Conservation (phyloP, 371 early-diverging fungal genomes). For the Haplosporangium sp. region DNA sequence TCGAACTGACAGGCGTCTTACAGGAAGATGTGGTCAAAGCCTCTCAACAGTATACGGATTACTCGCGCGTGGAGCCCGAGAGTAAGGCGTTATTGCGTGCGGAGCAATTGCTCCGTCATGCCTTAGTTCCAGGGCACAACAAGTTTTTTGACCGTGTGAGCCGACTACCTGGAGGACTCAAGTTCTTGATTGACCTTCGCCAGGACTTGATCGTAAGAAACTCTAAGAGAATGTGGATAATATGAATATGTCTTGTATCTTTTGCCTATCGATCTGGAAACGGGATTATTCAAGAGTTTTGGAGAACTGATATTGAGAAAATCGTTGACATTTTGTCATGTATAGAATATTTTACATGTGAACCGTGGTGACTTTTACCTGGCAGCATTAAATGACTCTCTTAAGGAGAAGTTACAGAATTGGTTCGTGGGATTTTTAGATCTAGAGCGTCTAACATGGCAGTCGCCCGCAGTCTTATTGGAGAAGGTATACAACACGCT, state of each 20-base stretch:
- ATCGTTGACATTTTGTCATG: neutral
- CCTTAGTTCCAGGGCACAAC: slow-evolving; percentile 72
- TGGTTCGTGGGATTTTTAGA: slow-evolving; percentile 79
- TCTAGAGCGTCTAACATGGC: slow-evolving; percentile 83
- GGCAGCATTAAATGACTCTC: slow-evolving; percentile 66
- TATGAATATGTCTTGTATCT: too few species aligned
- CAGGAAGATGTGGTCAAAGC: slow-evolving; percentile 46
- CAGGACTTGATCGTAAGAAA: slow-evolving; percentile 70
- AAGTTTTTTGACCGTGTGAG: slow-evolving; percentile 79
- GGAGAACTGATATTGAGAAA: neutral
- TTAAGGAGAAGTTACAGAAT: slow-evolving; percentile 69
- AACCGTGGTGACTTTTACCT: slow-evolving; percentile 54
- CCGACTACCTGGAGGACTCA: slow-evolving; percentile 80
- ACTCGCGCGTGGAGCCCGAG: slow-evolving; percentile 26
- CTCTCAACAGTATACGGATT: slow-evolving; percentile 50
- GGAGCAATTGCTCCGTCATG: slow-evolving; percentile 68
- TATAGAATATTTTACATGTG: slow-evolving; percentile 29
- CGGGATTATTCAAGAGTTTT: too few species aligned
- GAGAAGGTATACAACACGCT: slow-evolving; percentile 70
- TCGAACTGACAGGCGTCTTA: slow-evolving; percentile 29
- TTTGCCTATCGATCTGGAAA: too few species aligned
- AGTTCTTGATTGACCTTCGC: slow-evolving; percentile 79
- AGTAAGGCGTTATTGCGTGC: slow-evolving; percentile 57
- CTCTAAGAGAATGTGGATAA: neutral
- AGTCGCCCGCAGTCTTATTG: slow-evolving; percentile 76